Conservation (phyloP, 2,329 filamentous ascomycete genomes). For the Kalaharituber pfeilii region DNA sequence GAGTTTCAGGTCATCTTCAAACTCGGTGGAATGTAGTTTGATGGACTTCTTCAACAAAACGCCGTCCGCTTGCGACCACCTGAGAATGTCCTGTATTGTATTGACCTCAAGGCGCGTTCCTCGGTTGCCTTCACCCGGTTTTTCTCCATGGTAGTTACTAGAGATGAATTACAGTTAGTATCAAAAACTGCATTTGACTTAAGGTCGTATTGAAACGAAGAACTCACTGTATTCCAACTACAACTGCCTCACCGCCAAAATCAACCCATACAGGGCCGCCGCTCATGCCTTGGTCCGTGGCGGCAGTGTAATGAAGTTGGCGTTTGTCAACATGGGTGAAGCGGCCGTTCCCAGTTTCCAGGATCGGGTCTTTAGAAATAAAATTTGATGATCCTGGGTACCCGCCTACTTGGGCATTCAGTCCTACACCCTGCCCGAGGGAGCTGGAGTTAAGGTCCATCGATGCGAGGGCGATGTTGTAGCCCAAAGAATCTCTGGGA, state of each 20-base stretch:
- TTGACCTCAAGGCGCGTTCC: background rate
- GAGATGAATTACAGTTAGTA: background rate
- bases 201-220: no score
- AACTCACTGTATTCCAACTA: background rate
- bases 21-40: background rate
- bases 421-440: background rate
- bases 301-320: background rate
- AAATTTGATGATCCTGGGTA: background rate
- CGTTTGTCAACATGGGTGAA: background rate
- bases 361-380: background rate
- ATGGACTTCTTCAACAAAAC: background rate
- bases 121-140: background rate
- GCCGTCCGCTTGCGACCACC: background rate
- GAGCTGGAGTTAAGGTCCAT: background rate
- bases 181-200: background rate
- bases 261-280: background rate
- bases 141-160: background rate
- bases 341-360: background rate
- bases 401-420: background rate
- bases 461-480: background rate
- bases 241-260: background rate
- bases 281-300: background rate
- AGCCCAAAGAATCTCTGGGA: background rate
- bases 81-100: background rate
- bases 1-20: background rate